These are phyloP conservation scores for Phytophthora podocarpi DNA, from an alignment of 352 stramenopile species.

Conservation along the genomic window DNA sequence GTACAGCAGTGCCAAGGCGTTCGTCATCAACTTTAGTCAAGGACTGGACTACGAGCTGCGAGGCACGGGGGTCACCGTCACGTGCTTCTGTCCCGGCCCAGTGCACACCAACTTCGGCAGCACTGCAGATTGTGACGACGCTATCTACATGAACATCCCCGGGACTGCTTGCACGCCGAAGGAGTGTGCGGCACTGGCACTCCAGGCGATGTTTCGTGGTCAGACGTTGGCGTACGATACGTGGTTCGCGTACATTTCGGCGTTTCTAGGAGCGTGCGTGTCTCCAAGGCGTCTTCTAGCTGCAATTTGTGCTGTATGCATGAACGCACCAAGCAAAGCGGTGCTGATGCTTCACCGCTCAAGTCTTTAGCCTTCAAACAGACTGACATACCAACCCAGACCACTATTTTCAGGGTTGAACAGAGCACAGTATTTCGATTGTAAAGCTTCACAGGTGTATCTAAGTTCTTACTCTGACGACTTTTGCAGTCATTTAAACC, in stretches of 20 bases:
- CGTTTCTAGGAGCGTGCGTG: conserved; percentile 41
- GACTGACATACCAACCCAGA: no score
- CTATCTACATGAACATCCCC: conserved; percentile 53
- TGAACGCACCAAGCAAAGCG: conserved; percentile 37
- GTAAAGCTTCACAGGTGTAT: conserved; percentile 19
- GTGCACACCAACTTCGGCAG: conserved; percentile 72
- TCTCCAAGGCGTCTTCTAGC: conserved; percentile 43
- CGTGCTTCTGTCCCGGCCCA: conserved; percentile 63
- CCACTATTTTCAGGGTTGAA: no score
- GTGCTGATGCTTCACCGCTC: conserved; percentile 31
- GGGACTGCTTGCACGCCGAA: conserved; percentile 43
- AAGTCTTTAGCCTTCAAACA: no score
- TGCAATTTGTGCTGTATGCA: conserved; percentile 42
- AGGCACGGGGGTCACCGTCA: conserved; percentile 63
- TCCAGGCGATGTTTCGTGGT: conserved; percentile 67
- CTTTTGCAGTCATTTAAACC: conserved; percentile 20
- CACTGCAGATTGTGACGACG: conserved; percentile 39
- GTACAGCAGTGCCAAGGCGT: conserved; percentile 75
- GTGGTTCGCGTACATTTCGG: conserved; percentile 38
- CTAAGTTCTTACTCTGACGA: conserved; percentile 2
- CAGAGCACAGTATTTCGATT: conserved; percentile 1
- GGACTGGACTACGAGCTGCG: conserved; percentile 73
- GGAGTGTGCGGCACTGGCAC: conserved; percentile 42
- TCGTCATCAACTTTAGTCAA: conserved; percentile 71
- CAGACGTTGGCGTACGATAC: conserved; percentile 56